phyloP scores from a whole-genome alignment of 148 eudicot genomes.

The Rhododendron ferrugineum region DNA sequence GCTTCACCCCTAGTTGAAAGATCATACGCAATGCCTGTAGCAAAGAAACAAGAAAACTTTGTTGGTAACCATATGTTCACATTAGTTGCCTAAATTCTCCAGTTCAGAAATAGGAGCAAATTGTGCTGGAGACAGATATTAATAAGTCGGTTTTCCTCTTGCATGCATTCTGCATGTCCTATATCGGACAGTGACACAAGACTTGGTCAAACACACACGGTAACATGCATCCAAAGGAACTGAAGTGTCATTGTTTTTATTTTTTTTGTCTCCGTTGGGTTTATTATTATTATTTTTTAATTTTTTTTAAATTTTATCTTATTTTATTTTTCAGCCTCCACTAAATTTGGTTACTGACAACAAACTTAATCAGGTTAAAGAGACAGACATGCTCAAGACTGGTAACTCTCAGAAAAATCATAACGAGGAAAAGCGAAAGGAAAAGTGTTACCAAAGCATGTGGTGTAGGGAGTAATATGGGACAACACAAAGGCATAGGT shows the following conservation, averaged over 20 bases:
- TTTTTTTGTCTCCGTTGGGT: not conserved
- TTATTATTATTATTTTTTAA: not conserved
- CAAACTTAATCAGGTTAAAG: not conserved
- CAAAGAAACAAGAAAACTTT: conserved; percentile 10
- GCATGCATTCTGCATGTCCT: not conserved
- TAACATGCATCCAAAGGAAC: not conserved
- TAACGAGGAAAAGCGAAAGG: not conserved
- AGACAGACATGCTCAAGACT: not conserved
- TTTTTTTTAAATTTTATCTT: too few species aligned
- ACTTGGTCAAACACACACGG: not conserved
- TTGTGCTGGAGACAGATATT: not conserved
- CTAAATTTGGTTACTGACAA: not conserved
- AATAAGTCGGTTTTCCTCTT: not conserved
- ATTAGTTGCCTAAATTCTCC: not conserved
- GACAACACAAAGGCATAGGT: conserved; percentile 89
- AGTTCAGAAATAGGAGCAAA: not conserved
- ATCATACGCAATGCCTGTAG: conserved; percentile 86
- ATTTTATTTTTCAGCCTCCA: conserved; percentile 1
- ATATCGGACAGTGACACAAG: not conserved
- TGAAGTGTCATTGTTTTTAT: not conserved
- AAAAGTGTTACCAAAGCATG: conserved; percentile 77
- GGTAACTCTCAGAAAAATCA: not conserved
- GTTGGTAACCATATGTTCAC: not conserved
- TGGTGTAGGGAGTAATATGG: conserved; percentile 85
- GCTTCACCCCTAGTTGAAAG: conserved; percentile 90